Base-by-base conservation (phyloP, 169 alveolate species). In the Babesia bovis region DNA sequence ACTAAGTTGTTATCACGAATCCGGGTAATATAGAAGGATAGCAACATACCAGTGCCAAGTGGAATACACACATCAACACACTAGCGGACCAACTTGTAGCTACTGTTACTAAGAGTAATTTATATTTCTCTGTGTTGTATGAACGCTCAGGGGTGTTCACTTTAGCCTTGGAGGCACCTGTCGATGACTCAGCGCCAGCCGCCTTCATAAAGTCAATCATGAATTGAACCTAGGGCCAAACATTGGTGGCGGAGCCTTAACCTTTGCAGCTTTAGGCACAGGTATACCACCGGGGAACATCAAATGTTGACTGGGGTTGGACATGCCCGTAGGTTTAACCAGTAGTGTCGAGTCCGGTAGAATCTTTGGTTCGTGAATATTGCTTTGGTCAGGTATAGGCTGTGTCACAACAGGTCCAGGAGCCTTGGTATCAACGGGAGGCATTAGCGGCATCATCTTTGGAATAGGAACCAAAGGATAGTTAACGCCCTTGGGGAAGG, bases 31-130 rank as follows among this genome's bases (percentile, higher is more conserved):
- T 25, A 32, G 33, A 45, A 23, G 50, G 21, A 28, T 25, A 5
- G 23, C 30, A 36, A 67, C 86, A 23, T 65, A 78, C 86, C 53
- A 69, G 19, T 7, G 58, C 12, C 7, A 78, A 19, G 60, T 78
- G 86, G 38, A 41, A n/a, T 36, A 30, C 41, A 3, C 82, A 38
- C 50, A 78, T 10, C 21, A 40, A 50, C 13, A 78, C 19, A 19
- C 76, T 57, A 7, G 52, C 2, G 9, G 41, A n/a, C 86, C 86
- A 78, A 2, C 73, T 69, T 4, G 60, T 45, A 3, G 60, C 58
- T 5, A 44, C n/a, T 2, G 44, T 7, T 0, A 25, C 12, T 6
- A 63, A 1, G 7, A 63, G 51, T 1, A 44, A 6, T 49, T 63
- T 63, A 63, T 32, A 63, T 63, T 63, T 63, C 28, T 23, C 25